phyloP scores from a whole-genome alignment of 1,139 yeast species.

The Blastobotrys buckinghamii region DNA sequence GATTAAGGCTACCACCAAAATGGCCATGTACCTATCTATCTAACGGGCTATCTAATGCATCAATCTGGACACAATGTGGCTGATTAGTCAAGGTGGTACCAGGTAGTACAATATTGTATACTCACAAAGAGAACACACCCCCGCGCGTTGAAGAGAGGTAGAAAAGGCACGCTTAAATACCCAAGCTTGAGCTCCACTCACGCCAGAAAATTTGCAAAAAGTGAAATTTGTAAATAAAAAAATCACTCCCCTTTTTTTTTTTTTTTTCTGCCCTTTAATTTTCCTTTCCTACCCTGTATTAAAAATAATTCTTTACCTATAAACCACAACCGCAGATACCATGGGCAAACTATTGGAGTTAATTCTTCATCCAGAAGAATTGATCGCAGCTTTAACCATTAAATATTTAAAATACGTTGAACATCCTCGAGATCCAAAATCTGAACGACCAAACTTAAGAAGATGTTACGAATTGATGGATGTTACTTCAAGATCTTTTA shows the following conservation, averaged over 20 bases:
- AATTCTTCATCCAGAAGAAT: constrained; percentile 64
- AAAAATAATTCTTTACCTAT: too few species aligned
- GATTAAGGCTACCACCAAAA: too few species aligned
- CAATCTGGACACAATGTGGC: too few species aligned
- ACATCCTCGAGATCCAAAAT: constrained; percentile 45
- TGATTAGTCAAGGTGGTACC: too few species aligned
- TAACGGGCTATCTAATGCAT: too few species aligned
- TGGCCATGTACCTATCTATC: too few species aligned
- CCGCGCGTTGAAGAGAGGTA: too few species aligned
- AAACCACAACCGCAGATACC: background rate
- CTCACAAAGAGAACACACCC: too few species aligned
- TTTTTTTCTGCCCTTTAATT: background rate
- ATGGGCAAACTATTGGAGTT: constrained; percentile 70
- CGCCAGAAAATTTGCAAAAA: background rate
- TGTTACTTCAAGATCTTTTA: constrained; percentile 82
- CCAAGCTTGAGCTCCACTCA: too few species aligned
- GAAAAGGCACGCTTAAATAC: too few species aligned
- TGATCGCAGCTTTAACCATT: constrained; percentile 60
- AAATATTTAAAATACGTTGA: constrained; percentile 37
- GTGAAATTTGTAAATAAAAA: too few species aligned
- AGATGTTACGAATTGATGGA: constrained; percentile 67
- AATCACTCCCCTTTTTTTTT: background rate
- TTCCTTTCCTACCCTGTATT: background rate
- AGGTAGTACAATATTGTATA: too few species aligned
- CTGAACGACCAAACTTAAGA: constrained; percentile 44